Evolutionary conservation across 805 yeast genomes (phyloP), one percentile per base, ranked within the genome.

Genomic region (Saccharomyces paradoxus): DNA sequence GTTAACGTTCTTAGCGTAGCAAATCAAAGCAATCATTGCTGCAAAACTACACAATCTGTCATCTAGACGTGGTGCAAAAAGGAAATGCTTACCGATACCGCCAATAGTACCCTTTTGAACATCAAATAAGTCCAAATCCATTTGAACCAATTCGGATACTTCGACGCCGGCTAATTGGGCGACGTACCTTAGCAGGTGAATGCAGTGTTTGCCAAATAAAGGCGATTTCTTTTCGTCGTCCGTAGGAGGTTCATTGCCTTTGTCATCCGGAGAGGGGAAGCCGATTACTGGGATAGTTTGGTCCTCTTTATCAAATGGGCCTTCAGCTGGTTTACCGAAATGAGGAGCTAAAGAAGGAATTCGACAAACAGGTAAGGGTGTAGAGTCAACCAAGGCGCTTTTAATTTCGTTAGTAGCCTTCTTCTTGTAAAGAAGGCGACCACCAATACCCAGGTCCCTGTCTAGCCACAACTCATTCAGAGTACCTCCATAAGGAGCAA

Each of bases 311-410:
- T 89, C 87, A 72, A 84, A 87, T 5, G 91, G 91, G 8, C 85
- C 85, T 26, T 71, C 64, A 2, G 89, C 77, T 5, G 83, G 83
- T 2, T 75, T 73, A 49, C 96, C 96, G 68, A 89, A 89, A 72
- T 89, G 96, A 3, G 91, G 91, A 5, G 96, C 96, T 65, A 89
- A 75, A 1, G 92, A 79, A 4, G 96, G 95, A 53, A 89, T 86
- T 61, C 83, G 83, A 13, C 91, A 96, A 62, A 89, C 79, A 58
- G 89, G 88, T 59, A 76, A 77, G 14, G 87, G 86, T 1, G 85
- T 71, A 4, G 86, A 81, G 65, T 78, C 79, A 41, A 83, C 78
- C 61, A 82, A 66, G 54, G 72, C 74, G 7, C 78, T 68, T 8
- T 62, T 67, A 51, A 82, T 69, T 52, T 69, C 68, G 21, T 67